Percentiles rank a stretch among this genome's conserved stretches.
These are phyloP conservation scores for Coemansia sp. DNA, from an alignment of 192 early-diverging fungal species.

Conservation along the genomic window DNA sequence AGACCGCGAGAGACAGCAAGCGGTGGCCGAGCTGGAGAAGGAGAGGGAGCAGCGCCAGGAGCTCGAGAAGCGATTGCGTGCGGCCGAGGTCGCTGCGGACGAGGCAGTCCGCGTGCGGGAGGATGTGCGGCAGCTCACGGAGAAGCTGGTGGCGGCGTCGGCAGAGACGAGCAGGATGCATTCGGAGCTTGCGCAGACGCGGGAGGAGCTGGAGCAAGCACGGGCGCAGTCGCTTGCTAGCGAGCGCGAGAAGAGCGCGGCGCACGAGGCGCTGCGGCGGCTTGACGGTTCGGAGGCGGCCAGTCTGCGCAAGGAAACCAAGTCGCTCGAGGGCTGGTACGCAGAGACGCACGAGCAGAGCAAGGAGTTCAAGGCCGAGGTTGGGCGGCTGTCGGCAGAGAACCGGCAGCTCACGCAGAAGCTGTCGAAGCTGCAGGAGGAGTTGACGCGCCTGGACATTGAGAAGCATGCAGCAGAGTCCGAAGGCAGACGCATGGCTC, in stretches of 20 bases:
- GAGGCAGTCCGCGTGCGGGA: slow-evolving; percentile 22
- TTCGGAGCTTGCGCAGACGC: slow-evolving; percentile 30
- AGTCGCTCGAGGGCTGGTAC: slow-evolving; percentile 49
- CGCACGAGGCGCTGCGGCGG: slow-evolving; percentile 42
- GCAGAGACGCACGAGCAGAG: slow-evolving; percentile 45
- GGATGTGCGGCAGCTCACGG: slow-evolving; percentile 24
- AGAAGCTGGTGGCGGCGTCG: slow-evolving; percentile 20
- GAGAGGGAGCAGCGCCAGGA: slow-evolving; percentile 35
- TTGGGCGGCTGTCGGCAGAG: slow-evolving; percentile 50
- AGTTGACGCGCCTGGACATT: slow-evolving; percentile 29
- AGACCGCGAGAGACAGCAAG: slow-evolving; percentile 49
- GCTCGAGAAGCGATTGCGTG: slow-evolving; percentile 51
- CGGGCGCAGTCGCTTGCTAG: slow-evolving; percentile 36
- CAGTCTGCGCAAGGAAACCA: slow-evolving; percentile 38
- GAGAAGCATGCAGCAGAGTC: slow-evolving; percentile 34
- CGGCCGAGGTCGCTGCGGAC: slow-evolving; percentile 15
- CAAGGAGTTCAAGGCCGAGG: slow-evolving; percentile 34
- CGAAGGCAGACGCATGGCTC: slow-evolving; percentile 24
- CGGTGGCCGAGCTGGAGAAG: slow-evolving; percentile 31
- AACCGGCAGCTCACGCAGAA: slow-evolving; percentile 50
- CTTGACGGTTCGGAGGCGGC: slow-evolving; percentile 43
- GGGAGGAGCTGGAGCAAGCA: slow-evolving; percentile 47
- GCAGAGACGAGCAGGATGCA: slow-evolving; percentile 26
- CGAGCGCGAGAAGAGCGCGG: slow-evolving; percentile 32
- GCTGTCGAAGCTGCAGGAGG: slow-evolving; percentile 26